These are phyloP conservation scores for Sporopachydermia lactativora DNA, from an alignment of 805 yeast species.

Conservation along the genomic window DNA sequence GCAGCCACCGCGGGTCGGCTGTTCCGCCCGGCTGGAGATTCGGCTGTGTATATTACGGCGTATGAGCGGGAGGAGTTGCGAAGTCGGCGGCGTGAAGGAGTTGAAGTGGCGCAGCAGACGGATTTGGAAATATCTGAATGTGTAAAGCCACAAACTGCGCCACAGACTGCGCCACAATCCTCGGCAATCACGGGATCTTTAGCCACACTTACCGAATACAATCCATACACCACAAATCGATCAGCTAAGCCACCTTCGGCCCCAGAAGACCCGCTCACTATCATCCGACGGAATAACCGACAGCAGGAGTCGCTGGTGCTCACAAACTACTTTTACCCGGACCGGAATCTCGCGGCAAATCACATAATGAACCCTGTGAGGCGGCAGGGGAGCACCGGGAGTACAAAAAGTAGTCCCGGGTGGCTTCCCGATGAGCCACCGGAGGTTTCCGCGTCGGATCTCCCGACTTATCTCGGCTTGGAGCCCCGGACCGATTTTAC, in stretches of 20 bases:
- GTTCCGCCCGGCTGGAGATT: slow-evolving; percentile 18
- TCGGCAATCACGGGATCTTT: neutral
- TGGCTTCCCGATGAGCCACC: neutral
- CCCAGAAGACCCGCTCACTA: neutral
- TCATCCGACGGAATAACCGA: neutral
- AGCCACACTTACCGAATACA: neutral
- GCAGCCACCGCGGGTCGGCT: slow-evolving; percentile 16
- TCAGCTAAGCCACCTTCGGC: neutral
- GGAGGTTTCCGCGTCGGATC: too few relatives aligned
- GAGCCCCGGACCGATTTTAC: neutral
- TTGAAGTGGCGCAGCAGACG: neutral
- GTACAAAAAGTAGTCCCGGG: neutral
- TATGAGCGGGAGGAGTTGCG: slow-evolving; percentile 11
- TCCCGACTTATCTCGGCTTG: too few relatives aligned
- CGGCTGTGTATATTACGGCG: slow-evolving; percentile 17
- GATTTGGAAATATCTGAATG: neutral
- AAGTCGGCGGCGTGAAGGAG: slow-evolving; percentile 4
- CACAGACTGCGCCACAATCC: neutral
- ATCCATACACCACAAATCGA: neutral
- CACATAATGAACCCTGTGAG: neutral
- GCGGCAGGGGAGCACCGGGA: neutral
- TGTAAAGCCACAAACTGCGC: neutral
- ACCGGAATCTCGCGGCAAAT: neutral
- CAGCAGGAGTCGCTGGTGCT: neutral
- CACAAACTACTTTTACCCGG: neutral